These are phyloP conservation scores for Colletotrichum magnum DNA, from an alignment of 2,329 filamentous ascomycete species.

Conservation along the genomic window DNA sequence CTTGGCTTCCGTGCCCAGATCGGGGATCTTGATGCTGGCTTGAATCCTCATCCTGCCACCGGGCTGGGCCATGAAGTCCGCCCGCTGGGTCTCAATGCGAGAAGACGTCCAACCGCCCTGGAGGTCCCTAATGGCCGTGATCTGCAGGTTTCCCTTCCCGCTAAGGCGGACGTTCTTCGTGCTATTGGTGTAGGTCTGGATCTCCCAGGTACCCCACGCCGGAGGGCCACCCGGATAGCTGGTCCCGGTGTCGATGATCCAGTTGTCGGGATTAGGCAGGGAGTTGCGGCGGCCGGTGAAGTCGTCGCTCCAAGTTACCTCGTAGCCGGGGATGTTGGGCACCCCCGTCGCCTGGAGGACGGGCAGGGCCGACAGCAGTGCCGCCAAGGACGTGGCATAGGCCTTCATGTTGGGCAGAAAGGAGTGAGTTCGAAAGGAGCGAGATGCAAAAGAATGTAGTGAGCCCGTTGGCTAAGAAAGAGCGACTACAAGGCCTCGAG, in stretches of 20 bases:
- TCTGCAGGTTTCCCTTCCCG: constrained; percentile 42
- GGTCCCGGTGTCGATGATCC: not conserved
- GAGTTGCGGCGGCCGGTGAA: not conserved
- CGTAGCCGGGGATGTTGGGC: not conserved
- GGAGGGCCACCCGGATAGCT: not conserved
- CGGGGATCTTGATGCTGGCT: constrained; percentile 51
- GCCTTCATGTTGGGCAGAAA: not conserved
- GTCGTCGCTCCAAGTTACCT: not conserved
- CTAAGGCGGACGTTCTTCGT: not conserved
- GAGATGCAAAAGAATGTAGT: not conserved
- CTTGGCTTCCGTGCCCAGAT: constrained; percentile 44
- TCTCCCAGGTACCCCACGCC: not conserved
- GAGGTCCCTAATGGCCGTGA: constrained; percentile 54
- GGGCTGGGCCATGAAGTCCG: constrained; percentile 51
- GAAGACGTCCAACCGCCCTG: constrained; percentile 57
- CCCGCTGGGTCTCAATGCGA: constrained; percentile 56
- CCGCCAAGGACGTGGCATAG: not conserved
- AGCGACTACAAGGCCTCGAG: too few species aligned
- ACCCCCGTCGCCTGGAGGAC: not conserved
- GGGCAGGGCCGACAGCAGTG: not conserved
- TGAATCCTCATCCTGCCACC: constrained; percentile 55
- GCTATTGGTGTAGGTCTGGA: not conserved
- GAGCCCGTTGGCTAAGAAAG: too few species aligned
- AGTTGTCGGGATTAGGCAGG: not conserved
- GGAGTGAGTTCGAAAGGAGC: not conserved